A percentile compares a stretch with the other conserved stretches of the same genome.
Conservation (phyloP, 306 rosid species). For the Inga laurina region DNA sequence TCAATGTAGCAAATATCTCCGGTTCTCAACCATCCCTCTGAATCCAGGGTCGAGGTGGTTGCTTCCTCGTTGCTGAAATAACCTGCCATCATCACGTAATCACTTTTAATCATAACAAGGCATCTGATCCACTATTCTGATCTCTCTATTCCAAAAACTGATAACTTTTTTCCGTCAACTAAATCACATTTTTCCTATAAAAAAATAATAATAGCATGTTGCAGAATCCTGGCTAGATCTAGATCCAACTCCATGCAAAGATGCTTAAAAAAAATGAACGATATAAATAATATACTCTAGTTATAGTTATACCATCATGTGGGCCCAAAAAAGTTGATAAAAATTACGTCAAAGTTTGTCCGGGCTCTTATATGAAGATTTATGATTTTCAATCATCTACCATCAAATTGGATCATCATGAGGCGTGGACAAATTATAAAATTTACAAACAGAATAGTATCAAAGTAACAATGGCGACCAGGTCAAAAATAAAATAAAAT, state of each 20-base stretch:
- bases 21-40: constrained; percentile 91
- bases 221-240: background rate
- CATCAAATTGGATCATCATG: background rate
- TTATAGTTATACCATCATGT: background rate
- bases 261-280: background rate
- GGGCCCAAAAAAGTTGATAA: background rate
- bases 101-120: background rate
- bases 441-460: too few relatives aligned
- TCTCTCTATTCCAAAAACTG: background rate
- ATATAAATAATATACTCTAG: background rate
- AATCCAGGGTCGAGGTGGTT: constrained; percentile 66
- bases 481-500: too few relatives aligned
- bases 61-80: constrained; percentile 81
- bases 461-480: background rate
- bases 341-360: background rate
- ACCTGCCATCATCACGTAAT: constrained; percentile 44
- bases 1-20: constrained; percentile 90
- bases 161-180: background rate
- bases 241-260: background rate
- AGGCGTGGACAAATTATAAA: background rate
- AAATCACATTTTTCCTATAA: background rate
- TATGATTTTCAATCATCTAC: too few relatives aligned
- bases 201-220: background rate
- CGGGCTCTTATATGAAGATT: background rate
- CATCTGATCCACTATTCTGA: background rate